A percentile compares a stretch with the other conserved stretches of the same genome.
Evolutionary conservation across 305 asterid species (phyloP).

Genomic region (Rubia occidens): DNA sequence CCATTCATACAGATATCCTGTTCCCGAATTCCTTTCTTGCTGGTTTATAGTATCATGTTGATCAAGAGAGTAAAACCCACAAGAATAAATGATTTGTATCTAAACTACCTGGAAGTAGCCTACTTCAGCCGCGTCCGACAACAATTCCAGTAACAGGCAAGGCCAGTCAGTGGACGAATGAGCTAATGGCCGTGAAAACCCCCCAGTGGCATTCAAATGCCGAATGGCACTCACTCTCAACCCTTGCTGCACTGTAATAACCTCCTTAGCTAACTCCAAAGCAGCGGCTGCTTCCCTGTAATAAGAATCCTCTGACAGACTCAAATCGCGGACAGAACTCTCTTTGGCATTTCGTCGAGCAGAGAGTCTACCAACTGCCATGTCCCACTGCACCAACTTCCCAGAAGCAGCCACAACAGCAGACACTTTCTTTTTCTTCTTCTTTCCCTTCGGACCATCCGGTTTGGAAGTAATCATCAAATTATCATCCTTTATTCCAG

Average conservation of each 20-base stretch:
- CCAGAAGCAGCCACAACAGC: conserved; percentile 10
- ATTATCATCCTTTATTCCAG: conserved; percentile 22
- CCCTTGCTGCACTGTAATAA: conserved; percentile 55
- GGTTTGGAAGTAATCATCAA: conserved; percentile 20
- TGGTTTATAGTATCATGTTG: background rate
- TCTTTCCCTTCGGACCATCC: conserved; percentile 23
- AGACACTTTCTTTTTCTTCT: conserved; percentile 16
- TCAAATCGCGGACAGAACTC: conserved; percentile 30
- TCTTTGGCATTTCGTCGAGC: conserved; percentile 49
- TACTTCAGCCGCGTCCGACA: conserved; percentile 79
- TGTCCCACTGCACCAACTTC: conserved; percentile 59
- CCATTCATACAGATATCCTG: background rate
- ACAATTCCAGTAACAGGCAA: conserved; percentile 71
- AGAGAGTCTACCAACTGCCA: conserved; percentile 54
- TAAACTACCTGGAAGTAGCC: conserved; percentile 75
- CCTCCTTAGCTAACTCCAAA: conserved; percentile 84
- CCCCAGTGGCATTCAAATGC: conserved; percentile 60
- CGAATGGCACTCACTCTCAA: conserved; percentile 76
- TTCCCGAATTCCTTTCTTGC: background rate
- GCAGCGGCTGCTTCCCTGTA: conserved; percentile 74
- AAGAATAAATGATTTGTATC: conserved; percentile 14
- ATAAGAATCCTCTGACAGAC: conserved; percentile 49
- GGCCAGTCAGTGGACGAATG: conserved; percentile 96
- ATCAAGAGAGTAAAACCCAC: conserved; percentile 6
- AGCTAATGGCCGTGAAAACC: conserved; percentile 75